Conservation (phyloP, 2,329 filamentous ascomycete genomes). For the Hypomyces rosellus region DNA sequence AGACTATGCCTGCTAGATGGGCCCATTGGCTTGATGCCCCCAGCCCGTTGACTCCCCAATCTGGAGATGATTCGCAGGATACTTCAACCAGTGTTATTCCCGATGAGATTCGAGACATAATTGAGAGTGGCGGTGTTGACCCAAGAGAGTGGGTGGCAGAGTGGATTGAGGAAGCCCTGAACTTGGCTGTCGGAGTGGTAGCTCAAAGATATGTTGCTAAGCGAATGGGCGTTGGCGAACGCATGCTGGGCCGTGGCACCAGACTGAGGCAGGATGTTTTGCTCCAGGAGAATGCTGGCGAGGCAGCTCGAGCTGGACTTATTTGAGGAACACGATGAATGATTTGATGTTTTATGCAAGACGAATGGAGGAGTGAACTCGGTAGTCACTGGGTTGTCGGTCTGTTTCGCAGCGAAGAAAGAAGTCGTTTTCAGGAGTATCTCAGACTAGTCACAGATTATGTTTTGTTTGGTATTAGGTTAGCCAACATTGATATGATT, state of each 20-base stretch:
- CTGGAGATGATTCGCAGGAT: conserved; percentile 40
- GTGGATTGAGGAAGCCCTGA: conserved; percentile 87
- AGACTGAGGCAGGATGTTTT: conserved; percentile 52
- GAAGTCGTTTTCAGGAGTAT: too few relatives aligned
- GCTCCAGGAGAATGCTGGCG: conserved; percentile 48
- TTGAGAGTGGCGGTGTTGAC: conserved; percentile 70
- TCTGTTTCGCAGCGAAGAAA: too few relatives aligned
- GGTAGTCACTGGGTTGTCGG: not conserved
- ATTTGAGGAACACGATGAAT: conserved; percentile 27
- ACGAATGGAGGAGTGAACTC: not conserved
- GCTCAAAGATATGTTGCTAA: conserved; percentile 93
- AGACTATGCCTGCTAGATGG: conserved; percentile 80
- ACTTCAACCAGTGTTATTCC: conserved; percentile 45
- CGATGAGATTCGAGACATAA: conserved; percentile 80
- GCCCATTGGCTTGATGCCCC: conserved; percentile 83
- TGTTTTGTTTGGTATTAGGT: too few relatives aligned
- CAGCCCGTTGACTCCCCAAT: conserved; percentile 46
- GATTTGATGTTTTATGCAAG: too few relatives aligned
- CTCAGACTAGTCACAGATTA: too few relatives aligned
- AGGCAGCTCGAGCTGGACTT: conserved; percentile 53
- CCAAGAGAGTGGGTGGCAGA: conserved; percentile 96
- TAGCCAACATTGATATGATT: too few relatives aligned
- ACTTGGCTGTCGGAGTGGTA: conserved; percentile 72
- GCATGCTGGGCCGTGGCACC: conserved; percentile 55
- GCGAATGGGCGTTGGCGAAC: conserved; percentile 92